These are phyloP conservation scores for Kodamaea derodonti DNA, from an alignment of 1,139 yeast species.

Conservation along the genomic window DNA sequence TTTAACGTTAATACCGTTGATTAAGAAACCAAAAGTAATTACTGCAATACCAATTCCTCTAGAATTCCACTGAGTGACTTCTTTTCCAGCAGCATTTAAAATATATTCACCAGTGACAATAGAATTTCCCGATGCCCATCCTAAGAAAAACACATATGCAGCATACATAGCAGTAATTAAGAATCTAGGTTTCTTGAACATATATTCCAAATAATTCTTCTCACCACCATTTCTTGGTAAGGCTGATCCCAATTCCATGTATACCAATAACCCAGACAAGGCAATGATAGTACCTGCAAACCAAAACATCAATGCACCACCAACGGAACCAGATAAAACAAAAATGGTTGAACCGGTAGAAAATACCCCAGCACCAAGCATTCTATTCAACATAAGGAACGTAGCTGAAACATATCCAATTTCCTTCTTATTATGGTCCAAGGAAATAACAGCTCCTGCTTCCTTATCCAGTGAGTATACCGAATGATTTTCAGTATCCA, in stretches of 20 bases:
- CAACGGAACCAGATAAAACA: constrained; percentile 68
- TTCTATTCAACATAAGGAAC: constrained; percentile 69
- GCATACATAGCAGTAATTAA: constrained; percentile 74
- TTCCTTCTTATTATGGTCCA: constrained; percentile 51
- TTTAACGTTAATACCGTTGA: constrained; percentile 61
- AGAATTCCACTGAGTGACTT: constrained; percentile 70
- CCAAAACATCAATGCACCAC: constrained; percentile 72
- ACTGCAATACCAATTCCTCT: constrained; percentile 74
- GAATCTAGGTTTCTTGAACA: constrained; percentile 65
- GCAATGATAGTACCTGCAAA: constrained; percentile 73
- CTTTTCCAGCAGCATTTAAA: constrained; percentile 67
- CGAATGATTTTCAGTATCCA: constrained; percentile 13
- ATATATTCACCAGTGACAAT: constrained; percentile 48
- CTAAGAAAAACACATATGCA: constrained; percentile 68
- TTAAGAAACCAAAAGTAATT: constrained; percentile 63
- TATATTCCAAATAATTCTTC: constrained; percentile 74
- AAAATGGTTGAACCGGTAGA: constrained; percentile 81
- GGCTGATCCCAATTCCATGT: constrained; percentile 81
- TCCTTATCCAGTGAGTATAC: constrained; percentile 20
- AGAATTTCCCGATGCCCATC: constrained; percentile 82
- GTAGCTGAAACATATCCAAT: constrained; percentile 69
- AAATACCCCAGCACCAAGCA: constrained; percentile 87
- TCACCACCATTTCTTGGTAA: constrained; percentile 88
- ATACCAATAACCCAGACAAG: constrained; percentile 68
- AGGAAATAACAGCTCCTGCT: constrained; percentile 34